Base-by-base conservation (phyloP, 148 eudicot species). In the Bassia scoparia region DNA sequence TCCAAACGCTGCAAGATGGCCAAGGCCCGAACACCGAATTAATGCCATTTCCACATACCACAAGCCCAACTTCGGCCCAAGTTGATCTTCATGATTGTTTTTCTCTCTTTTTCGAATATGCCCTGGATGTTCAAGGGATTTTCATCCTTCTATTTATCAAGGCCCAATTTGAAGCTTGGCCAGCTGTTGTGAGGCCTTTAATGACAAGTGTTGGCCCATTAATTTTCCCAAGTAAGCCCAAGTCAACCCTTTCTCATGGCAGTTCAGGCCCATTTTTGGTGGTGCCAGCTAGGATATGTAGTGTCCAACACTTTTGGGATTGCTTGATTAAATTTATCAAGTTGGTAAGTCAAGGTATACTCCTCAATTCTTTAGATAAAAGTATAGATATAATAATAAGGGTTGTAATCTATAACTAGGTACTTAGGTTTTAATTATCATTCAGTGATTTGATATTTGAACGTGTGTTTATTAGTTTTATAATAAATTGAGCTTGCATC, bases 1-100 rank as follows among this genome's bases (percentile, higher is more conserved):
- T 60, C n/a, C 55, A 34, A 29, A 29, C 27, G 55, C 55, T 71
- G 74, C 74, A 13, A 61, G 50, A 71, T 71, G 74, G 74, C 27
- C 55, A 5, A 52, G 33, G 31, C 0, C n/a, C 73, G n/a, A n/a
- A n/a, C n/a, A n/a, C 73, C 13, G 61, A 24, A 46, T 26, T 12
- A 34, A 20, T 38, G 74, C 74, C 43, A 41, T 8, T 43, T 37
- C 67, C 67, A 37, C 27, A 34, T n/a, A 11, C 67, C 67, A 21
- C 44, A 63, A 21, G 7, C 46, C 67, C 48, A 63, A 1, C 15
- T 34, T 35, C 15, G 46, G 46, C 44, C 11, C 67, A 63, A 35
- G 15, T 21, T 14, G 23, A 34, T 13, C 66, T 61, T 34, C 66
- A 63, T 34, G 67, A 20, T 18, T 63, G 67, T n/a, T 37, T 63